Evolutionary conservation across 148 eudicot genomes (phyloP), one percentile per base, ranked within the genome.

Genomic region (Camellia japonica): DNA sequence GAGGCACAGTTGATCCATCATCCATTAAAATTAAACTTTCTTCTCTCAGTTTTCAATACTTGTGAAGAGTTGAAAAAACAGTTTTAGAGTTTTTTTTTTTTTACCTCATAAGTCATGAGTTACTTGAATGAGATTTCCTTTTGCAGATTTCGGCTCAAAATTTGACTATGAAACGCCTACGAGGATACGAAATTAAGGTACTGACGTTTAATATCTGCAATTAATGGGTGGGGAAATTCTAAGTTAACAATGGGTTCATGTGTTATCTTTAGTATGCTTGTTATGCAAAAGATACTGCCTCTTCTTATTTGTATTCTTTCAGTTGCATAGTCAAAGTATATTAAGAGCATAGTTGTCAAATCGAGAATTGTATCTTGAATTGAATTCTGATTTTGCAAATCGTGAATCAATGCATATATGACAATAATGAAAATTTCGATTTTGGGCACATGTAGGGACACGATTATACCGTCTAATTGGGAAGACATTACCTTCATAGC

Each of bases 131-230:
- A 19, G 46, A 76, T 83, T 79, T 56, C 88, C 83, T 85, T 80
- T 16, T 80, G 87, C 97, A 96, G 99, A 92, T 96, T 86, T 85
- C 89, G 77, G 86, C 89, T 63, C 99, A 96, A 78, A 93, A 92
- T 79, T 86, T 96, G 87, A 91, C 91, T 49, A 89, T 96, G 97
- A 92, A 90, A 82, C 95, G 99, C 78, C 91, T 96, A 70, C 87
- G 97, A 79, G 99, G 99, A 73, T 81, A 89, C 80, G 99, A 96
- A 82, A 94, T 96, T 58, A 96, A 90, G 98, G 99, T 96, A 79
- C 63, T 65, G 52, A 49, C 20, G 23, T 49, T 68, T 65, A 77
- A n/a, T 51, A 20, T 3, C 54, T 47, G 41, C 23, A 9, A 23
- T 65, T 51, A 65, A 65, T 16, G 60, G 7, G 7, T 64, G 10